phyloP scores from a whole-genome alignment of 768 basidiomycete genomes.

The Pulveroboletus sp. region DNA sequence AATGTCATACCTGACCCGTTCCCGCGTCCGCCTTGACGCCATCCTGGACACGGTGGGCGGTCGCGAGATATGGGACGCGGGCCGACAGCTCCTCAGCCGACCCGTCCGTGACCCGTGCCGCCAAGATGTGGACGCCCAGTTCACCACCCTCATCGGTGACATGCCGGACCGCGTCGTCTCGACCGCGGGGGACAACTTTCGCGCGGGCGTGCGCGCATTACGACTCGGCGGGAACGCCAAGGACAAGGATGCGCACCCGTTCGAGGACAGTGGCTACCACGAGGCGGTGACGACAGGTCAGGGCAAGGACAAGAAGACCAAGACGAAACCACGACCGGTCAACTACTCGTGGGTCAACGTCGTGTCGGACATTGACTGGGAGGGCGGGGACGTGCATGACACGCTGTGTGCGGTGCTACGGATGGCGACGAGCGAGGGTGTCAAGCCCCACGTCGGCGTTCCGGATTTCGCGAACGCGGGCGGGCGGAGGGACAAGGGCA shows the following conservation, averaged over 20 bases:
- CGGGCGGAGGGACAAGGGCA: conserved; percentile 26
- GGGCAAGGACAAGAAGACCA: conserved; percentile 32
- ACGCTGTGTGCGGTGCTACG: conserved; percentile 39
- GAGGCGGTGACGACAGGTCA: conserved; percentile 16
- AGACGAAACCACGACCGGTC: conserved; percentile 40
- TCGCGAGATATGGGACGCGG: conserved; percentile 71
- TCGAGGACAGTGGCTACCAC: conserved; percentile 25
- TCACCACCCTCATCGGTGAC: conserved; percentile 81
- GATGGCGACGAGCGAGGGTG: conserved; percentile 34
- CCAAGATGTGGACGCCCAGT: conserved; percentile 43
- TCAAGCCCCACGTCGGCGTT: conserved; percentile 26
- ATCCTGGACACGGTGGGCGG: conserved; percentile 84
- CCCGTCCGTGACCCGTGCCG: conserved; percentile 27
- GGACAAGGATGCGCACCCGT: conserved; percentile 29
- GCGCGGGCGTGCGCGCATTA: conserved; percentile 65
- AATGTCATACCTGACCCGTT: conserved; percentile 24
- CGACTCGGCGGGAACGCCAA: conserved; percentile 30
- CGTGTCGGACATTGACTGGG: conserved; percentile 78
- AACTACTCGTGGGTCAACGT: conserved; percentile 82
- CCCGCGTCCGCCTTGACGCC: conserved; percentile 57
- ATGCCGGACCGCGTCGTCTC: conserved; percentile 60
- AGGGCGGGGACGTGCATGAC: conserved; percentile 69
- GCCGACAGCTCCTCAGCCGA: conserved; percentile 53
- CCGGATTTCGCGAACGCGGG: conserved; percentile 22
- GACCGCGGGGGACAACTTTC: conserved; percentile 67